Conservation (phyloP, 148 eudicot genomes). For the Nyssa sinensis region DNA sequence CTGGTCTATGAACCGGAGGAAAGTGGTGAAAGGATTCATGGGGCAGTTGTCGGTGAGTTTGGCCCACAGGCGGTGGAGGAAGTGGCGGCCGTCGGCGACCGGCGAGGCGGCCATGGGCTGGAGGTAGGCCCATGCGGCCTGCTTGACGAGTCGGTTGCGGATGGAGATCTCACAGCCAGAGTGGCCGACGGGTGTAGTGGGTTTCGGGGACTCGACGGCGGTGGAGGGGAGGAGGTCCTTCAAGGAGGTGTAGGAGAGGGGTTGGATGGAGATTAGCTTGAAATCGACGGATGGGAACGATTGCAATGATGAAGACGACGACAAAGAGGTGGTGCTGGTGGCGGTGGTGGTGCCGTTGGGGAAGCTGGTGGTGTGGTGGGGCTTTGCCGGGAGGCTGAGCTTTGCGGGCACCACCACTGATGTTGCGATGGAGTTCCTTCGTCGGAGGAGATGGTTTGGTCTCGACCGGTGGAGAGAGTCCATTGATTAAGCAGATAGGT, state of each 20-base stretch:
- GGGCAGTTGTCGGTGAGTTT: slow-evolving; percentile 21
- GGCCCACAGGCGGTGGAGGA: slow-evolving; percentile 32
- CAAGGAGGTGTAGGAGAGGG: slow-evolving; percentile 54
- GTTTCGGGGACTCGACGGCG: slow-evolving; percentile 39
- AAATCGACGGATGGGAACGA: slow-evolving; percentile 30
- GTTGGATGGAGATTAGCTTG: slow-evolving; percentile 40
- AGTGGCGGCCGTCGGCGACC: slow-evolving; percentile 15
- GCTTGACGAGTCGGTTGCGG: slow-evolving; percentile 79
- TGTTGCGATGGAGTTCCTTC: slow-evolving; percentile 27
- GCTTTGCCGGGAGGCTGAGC: neutral
- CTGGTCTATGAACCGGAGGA: slow-evolving; percentile 23
- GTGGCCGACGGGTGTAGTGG: slow-evolving; percentile 6
- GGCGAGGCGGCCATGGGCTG: slow-evolving; percentile 62
- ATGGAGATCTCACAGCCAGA: slow-evolving; percentile 61
- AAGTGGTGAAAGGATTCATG: slow-evolving; percentile 8
- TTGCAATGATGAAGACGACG: slow-evolving; percentile 18
- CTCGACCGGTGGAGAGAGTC: neutral
- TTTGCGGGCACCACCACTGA: slow-evolving; percentile 13
- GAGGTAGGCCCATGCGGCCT: slow-evolving; percentile 97
- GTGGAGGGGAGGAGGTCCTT: slow-evolving; percentile 53
- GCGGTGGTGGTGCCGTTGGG: neutral
- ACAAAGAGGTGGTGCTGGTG: neutral
- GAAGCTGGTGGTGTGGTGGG: neutral
- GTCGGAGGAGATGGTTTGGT: slow-evolving; percentile 20
- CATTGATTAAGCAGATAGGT: neutral